Evolutionary conservation across 768 basidiomycete genomes (phyloP).

Genomic region (Termitomyces sp.): DNA sequence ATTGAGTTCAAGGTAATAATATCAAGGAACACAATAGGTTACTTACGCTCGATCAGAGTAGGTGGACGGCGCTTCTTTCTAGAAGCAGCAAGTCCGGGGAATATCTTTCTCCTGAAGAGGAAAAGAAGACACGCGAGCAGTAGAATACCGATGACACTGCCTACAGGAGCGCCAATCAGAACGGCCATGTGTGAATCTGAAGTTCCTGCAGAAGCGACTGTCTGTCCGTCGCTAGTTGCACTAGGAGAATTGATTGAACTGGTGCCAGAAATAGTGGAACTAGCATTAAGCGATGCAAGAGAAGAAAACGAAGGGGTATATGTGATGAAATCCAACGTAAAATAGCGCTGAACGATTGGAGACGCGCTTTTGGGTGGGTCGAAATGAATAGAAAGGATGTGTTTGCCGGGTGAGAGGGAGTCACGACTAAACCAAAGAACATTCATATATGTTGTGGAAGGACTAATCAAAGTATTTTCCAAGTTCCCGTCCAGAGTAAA

Average conservation of each 20-base stretch:
- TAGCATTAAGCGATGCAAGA: no score
- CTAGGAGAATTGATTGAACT: no score
- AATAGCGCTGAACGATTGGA: neutral
- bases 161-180: neutral
- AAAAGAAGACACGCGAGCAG: neutral
- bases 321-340: neutral
- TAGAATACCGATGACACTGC: neutral
- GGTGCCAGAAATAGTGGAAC: no score
- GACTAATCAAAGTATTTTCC: no score
- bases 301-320: neutral
- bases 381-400: no score
- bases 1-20: no score
- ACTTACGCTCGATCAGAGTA: neutral
- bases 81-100: neutral
- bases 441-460: neutral
- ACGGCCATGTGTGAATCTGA: neutral
- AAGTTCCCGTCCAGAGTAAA: no score
- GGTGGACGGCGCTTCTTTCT: no score
- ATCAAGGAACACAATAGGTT: neutral
- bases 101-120: neutral
- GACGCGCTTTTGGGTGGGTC: no score
- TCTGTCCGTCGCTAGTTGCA: no score
- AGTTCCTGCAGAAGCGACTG: no score
- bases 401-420: neutral
- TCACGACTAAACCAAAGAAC: neutral